Conservation (phyloP, 2,329 filamentous ascomycete genomes). For the Ramularia endophylla region DNA sequence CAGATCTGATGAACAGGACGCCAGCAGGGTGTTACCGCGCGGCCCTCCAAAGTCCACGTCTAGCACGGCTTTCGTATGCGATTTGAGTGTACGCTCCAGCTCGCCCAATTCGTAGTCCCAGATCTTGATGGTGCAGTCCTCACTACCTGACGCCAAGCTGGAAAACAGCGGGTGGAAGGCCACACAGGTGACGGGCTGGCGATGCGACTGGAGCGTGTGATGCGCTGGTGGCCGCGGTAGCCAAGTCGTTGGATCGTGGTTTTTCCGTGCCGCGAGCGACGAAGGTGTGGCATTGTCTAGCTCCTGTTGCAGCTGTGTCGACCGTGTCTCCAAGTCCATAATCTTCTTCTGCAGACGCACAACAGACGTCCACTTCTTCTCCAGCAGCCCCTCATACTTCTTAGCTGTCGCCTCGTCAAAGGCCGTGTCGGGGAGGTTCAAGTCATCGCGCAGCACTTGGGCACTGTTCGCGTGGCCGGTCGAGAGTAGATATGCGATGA, state of each 20-base stretch:
- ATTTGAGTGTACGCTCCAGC: constrained; percentile 82
- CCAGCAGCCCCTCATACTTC: constrained; percentile 88
- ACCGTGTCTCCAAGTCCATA: constrained; percentile 82
- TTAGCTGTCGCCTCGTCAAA: constrained; percentile 80
- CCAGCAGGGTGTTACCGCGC: constrained; percentile 69
- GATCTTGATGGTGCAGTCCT: constrained; percentile 91
- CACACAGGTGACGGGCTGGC: constrained; percentile 74
- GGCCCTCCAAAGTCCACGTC: constrained; percentile 90
- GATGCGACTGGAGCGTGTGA: constrained; percentile 77
- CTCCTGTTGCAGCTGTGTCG: constrained; percentile 68
- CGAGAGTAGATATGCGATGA: constrained; percentile 79
- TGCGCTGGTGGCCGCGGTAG: constrained; percentile 75
- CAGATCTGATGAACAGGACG: constrained; percentile 79
- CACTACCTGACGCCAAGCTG: constrained; percentile 81
- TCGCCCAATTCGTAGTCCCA: constrained; percentile 97
- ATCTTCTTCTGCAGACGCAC: constrained; percentile 97
- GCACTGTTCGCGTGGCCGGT: constrained; percentile 66
- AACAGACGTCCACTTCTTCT: constrained; percentile 99
- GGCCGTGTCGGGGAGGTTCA: constrained; percentile 58
- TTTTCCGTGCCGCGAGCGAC: constrained; percentile 65
- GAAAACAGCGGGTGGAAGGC: constrained; percentile 92
- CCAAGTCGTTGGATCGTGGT: constrained; percentile 81
- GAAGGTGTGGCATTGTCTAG: constrained; percentile 76
- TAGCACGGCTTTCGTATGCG: constrained; percentile 80
- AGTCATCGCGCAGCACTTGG: constrained; percentile 67